A percentile compares a stretch with the other conserved stretches of the same genome.
Conservation (phyloP, 1,284 basidiomycete species). For the Ceraceosorus guamensis region DNA sequence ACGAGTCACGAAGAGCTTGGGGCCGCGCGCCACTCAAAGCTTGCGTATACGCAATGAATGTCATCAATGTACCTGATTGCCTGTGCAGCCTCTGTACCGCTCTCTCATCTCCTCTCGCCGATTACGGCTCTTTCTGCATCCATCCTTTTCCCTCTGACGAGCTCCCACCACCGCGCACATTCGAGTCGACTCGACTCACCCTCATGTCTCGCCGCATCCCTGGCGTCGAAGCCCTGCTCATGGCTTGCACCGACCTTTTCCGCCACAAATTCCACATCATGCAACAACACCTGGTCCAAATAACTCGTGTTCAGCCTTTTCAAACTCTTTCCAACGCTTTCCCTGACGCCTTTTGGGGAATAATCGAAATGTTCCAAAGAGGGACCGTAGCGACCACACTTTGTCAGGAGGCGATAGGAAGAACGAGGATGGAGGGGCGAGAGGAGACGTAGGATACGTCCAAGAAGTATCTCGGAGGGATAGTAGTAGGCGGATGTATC, state of each 20-base stretch:
- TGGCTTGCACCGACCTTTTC: constrained; percentile 55
- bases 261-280: constrained; percentile 84
- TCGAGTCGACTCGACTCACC: no score
- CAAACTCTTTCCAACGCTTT: constrained; percentile 66
- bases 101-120: constrained; percentile 51
- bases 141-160: no score
- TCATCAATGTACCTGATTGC: not conserved
- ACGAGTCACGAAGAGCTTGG: no score
- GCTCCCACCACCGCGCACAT: no score
- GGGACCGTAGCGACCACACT: constrained; percentile 77
- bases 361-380: constrained; percentile 67
- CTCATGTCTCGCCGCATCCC: no score
- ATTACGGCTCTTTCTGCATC: no score
- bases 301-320: constrained; percentile 63
- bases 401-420: constrained; percentile 61
- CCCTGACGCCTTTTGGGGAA: constrained; percentile 62
- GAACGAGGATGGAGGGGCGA: constrained; percentile 34
- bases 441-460: constrained; percentile 52
- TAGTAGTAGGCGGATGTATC: constrained; percentile 79
- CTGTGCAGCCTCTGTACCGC: not conserved
- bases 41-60: no score
- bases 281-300: constrained; percentile 57
- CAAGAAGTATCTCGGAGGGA: constrained; percentile 79
- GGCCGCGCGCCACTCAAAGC: no score
- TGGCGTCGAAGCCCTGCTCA: constrained; percentile 54